Base-by-base conservation (phyloP, 1,284 basidiomycete genomes). In the Sporisorium sorghi region DNA sequence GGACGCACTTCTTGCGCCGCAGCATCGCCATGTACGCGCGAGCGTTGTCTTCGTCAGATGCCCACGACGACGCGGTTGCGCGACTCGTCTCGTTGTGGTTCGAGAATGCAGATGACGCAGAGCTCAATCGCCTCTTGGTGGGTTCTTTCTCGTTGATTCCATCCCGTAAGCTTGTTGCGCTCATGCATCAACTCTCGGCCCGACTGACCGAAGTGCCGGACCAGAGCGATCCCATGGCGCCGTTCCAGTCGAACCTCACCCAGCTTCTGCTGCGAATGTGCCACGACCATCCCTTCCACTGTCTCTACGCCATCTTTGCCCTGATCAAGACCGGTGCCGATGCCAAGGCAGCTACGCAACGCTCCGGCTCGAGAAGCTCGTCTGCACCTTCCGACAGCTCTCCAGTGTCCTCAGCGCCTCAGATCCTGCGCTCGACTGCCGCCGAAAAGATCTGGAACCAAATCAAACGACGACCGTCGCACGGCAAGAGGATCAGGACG, bases 11-110 rank as follows among this genome's bases (percentile, higher is more conserved):
- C 83, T 88, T 97, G 14, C 86, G 87, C 37, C 88, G 90, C 49
- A 91, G 94, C 0, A 87, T 97, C 49, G 87, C 89, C 54, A 94
- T 95, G 91, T 94, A 93, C 83, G 90, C 93, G 0, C 88, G 87
- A 19, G 90, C 91, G 58, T 87, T 99, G 43, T 85, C 87, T 17
- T 84, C 87, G 1, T 91, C 91, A 0, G 91, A 94, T 78, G 85
- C 86, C 1, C 90, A 90, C 72, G 92, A 97, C 80, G 90, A 91
- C 68, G 72, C 75, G 32, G 89, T 92, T 6, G 91, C 94, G 50
- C 89, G 93, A 6, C 87, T 99, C 39, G 91, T 90, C 75, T 95
- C 94, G 1, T 87, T 99, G 2, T 99, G 96, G 96, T 91, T 98
- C 67, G 89, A 91, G 11, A 92, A 94, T 77, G 91, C 93, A 71